Conservation (phyloP, 106 monocot genomes). For the Dendrobium nobile region DNA sequence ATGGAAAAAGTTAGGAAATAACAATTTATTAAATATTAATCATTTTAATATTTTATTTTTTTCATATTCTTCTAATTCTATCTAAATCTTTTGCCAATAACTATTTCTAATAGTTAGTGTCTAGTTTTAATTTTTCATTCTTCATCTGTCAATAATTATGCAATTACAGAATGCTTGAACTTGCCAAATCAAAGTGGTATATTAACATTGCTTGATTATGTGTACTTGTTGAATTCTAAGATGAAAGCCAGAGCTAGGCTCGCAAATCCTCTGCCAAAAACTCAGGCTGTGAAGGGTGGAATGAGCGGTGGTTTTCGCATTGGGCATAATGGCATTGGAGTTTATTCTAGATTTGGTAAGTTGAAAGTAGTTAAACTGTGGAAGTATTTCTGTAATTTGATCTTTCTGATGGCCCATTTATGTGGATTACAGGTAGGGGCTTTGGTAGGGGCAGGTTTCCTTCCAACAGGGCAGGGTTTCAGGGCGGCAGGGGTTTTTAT, state of each 20-base stretch:
- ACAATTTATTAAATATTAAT: not conserved
- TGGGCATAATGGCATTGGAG: conserved; percentile 31
- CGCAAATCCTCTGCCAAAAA: conserved; percentile 73
- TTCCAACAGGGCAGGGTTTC: conserved; percentile 43
- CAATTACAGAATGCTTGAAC: not conserved
- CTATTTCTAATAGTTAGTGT: not conserved
- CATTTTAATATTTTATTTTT: not conserved
- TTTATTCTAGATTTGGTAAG: conserved; percentile 53
- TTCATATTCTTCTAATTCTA: not conserved
- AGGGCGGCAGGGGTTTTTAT: conserved; percentile 43
- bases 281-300: conserved; percentile 72
- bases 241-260: conserved; percentile 67
- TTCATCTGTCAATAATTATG: not conserved
- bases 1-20: not conserved
- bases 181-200: not conserved
- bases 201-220: not conserved
- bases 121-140: not conserved
- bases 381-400: conserved; percentile 4
- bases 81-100: not conserved
- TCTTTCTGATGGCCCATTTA: not conserved
- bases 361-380: not conserved
- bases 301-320: conserved; percentile 77
- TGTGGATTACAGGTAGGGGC: conserved; percentile 44
- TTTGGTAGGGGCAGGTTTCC: conserved; percentile 57
- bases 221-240: conserved; percentile 19